Base-by-base conservation (phyloP, 2,329 filamentous ascomycete genomes). In the Fusarium humuli region DNA sequence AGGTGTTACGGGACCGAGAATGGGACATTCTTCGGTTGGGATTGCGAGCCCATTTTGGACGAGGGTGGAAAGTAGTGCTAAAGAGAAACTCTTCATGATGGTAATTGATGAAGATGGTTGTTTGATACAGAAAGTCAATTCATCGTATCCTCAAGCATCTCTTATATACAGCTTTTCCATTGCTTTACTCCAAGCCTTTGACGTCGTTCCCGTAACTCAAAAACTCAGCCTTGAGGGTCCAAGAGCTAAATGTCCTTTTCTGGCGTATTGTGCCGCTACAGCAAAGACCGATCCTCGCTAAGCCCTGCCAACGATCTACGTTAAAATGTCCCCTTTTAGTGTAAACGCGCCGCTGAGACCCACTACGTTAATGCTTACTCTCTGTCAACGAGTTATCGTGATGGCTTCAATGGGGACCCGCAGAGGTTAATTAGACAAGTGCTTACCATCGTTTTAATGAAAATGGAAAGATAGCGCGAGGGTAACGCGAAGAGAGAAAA, bases 1-100 rank as follows among this genome's bases (percentile, higher is more conserved):
- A 6, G 64, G 47, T 30, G 73, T 75, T 4, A 66, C 61, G 7
- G 72, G 72, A 2, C 75, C 75, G 0, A 75, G 40, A 12, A 57
- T 53, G 3, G 34, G 49, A 7, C 49, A 53, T 41, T 53, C 49
- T 4, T 41, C 23, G 7, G 49, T 53, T 13, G 49, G 34, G 2
- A 27, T 34, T 2, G 32, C n/a, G 1, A 53, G 10, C 5, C 13
- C 34, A 13, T 41, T 18, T 2, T 5, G 32, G 7, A 18, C 2
- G 1, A 53, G 13, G 18, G n/a, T n/a, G 2, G 7, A 27, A 20
- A 53, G 13, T 2, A 42, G 18, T 29, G 20, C 18, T 9, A 41
- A 27, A 0, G 13, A 29, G n/a, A 22, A 9, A 7, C 18, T 41
- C 18, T 23, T 53, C 48, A 27, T 41, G 10, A 29, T 10, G 22